phyloP scores from a whole-genome alignment of 495 filamentous ascomycete genomes.

The Aspergillus kassunensis region DNA sequence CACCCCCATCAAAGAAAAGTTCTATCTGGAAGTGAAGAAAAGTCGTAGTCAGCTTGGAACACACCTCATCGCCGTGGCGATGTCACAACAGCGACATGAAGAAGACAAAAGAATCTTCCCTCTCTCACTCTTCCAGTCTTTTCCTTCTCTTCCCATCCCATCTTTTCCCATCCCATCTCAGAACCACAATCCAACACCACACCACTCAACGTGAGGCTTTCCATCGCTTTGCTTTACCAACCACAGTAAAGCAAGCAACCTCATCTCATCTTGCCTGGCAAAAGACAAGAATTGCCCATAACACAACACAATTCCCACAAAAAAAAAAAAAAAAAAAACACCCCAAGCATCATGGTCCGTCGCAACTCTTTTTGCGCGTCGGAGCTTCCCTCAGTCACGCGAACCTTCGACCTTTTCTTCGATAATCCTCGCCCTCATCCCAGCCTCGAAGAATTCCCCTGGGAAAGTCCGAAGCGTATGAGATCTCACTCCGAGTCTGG shows the following conservation, averaged over 20 bases:
- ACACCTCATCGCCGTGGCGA: conserved; percentile 3
- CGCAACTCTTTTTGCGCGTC: conserved; percentile 15
- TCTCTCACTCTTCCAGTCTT: conserved; percentile 12
- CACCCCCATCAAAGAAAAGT: background rate
- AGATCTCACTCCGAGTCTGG: background rate
- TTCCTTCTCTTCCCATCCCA: conserved; percentile 14
- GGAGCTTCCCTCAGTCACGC: conserved; percentile 5
- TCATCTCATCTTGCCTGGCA: too few species aligned
- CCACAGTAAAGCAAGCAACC: too few species aligned
- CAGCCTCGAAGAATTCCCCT: background rate
- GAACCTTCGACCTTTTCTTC: conserved; percentile 16
- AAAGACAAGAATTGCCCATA: too few species aligned
- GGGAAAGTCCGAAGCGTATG: background rate
- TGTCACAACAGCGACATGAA: background rate
- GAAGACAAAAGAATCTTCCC: background rate
- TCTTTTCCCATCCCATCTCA: background rate
- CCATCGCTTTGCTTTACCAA: too few species aligned
- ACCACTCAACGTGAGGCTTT: background rate
- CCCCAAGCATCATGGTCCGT: too few species aligned
- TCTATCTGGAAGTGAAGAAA: background rate
- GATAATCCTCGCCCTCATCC: conserved; percentile 2
- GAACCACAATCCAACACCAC: background rate
- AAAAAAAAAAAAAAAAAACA: background rate
- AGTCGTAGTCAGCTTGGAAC: too few species aligned
- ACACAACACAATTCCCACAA: too few species aligned